phyloP scores from a whole-genome alignment of 2,329 filamentous ascomycete genomes.

The Xylaria sp. region DNA sequence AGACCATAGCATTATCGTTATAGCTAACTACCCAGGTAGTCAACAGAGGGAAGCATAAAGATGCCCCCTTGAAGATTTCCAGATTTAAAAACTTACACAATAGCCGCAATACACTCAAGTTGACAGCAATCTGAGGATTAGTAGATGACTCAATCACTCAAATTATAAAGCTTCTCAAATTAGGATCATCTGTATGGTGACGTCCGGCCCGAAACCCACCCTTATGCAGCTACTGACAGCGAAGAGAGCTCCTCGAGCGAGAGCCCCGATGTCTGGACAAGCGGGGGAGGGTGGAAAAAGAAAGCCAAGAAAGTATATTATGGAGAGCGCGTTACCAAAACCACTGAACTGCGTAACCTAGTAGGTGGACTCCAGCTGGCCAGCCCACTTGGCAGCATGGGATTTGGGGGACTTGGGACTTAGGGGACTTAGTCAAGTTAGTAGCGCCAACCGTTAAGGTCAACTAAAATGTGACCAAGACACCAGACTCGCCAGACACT shows the following conservation, averaged over 20 bases:
- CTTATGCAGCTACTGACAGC: slow-evolving; percentile 10
- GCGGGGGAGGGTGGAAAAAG: slow-evolving; percentile 19
- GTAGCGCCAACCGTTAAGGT: slow-evolving; percentile 7
- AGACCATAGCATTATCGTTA: neutral
- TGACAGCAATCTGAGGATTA: neutral
- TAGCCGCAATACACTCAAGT: neutral
- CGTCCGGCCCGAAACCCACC: slow-evolving; percentile 30
- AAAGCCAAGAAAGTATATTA: neutral
- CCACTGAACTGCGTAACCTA: slow-evolving; percentile 7
- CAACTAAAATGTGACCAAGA: neutral
- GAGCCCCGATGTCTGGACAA: slow-evolving; percentile 21
- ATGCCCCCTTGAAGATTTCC: neutral
- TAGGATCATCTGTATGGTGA: slow-evolving; percentile 27
- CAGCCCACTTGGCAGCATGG: slow-evolving; percentile 27
- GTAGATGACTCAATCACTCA: neutral
- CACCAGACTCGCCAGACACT: neutral
- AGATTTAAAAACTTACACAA: neutral
- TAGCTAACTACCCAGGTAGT: neutral
- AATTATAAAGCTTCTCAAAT: slow-evolving; percentile 16
- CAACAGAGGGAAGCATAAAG: neutral
- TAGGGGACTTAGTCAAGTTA: neutral
- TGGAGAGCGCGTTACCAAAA: slow-evolving; percentile 9
- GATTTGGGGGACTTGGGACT: neutral
- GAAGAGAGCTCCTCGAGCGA: slow-evolving; percentile 19
- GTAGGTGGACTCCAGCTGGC: neutral